These are phyloP conservation scores for Linnemannia exigua DNA, from an alignment of 192 early-diverging fungal genomes.

Conservation along the genomic window DNA sequence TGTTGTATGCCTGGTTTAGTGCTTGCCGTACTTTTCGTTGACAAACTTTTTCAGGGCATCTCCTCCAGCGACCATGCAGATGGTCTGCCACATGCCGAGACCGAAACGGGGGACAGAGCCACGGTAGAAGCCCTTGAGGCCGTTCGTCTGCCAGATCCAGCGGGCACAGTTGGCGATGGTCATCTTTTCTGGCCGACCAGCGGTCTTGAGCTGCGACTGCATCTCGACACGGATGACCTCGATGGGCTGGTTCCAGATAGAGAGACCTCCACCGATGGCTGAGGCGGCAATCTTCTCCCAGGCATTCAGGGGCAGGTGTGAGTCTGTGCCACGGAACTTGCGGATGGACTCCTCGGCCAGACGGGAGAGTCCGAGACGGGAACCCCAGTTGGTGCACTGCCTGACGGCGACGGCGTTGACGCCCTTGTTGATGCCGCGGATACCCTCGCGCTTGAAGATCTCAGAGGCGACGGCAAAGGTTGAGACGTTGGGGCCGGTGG, in stretches of 20 bases:
- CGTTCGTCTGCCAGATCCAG: constrained; percentile 94
- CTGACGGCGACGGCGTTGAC: constrained; percentile 98
- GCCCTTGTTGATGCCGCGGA: constrained; percentile 98
- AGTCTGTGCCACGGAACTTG: constrained; percentile 65
- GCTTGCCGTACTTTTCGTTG: constrained; percentile 46
- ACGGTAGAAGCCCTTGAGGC: constrained; percentile 93
- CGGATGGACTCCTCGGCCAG: constrained; percentile 79
- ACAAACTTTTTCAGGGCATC: constrained; percentile 59
- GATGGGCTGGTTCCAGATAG: constrained; percentile 99
- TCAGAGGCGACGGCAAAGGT: constrained; percentile 90
- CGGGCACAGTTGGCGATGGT: constrained; percentile 86
- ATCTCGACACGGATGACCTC: constrained; percentile 99
- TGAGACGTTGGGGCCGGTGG: constrained; percentile 72
- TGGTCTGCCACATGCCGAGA: constrained; percentile 84
- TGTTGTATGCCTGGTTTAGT: not conserved
- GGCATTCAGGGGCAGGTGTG: constrained; percentile 57
- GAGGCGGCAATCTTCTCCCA: constrained; percentile 83
- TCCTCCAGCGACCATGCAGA: constrained; percentile 91
- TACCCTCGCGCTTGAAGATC: constrained; percentile 94
- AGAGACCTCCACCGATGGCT: constrained; percentile 89
- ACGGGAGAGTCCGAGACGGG: constrained; percentile 89
- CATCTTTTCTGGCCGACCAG: constrained; percentile 92
- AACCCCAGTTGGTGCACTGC: constrained; percentile 99
- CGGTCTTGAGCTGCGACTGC: constrained; percentile 94
- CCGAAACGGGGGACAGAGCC: constrained; percentile 86